Base-by-base conservation (phyloP, 371 early-diverging fungal species). In the Mortierella sp. region DNA sequence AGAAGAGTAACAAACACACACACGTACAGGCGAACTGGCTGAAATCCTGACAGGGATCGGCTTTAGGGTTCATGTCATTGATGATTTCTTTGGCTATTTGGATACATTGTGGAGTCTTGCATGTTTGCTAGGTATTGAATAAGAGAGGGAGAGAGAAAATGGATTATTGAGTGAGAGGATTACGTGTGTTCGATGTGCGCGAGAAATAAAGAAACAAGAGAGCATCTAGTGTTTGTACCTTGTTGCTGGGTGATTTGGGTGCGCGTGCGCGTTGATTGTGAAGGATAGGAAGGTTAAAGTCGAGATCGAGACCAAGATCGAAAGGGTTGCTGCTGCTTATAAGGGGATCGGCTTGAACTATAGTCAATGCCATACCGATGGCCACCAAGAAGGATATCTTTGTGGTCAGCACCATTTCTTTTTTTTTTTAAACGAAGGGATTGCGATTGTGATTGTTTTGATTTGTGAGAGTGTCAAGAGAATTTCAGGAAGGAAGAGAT, bases 1-100 rank as follows among this genome's bases (percentile, higher is more conserved):
- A 31, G 21, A 65, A 19, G 21, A 19, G 19, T 13, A 13, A 60
- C 42, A n/a, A n/a, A 38, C 42, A 31, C 3, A 63, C 9, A 48
- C 48, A 60, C 88, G 83, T 89, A 91, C 94, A 94, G 24, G 91
- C 84, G 77, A 88, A 94, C 52, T 85, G 85, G 70, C 89, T 91
- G 73, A 92, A 92, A 74, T 91, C 91, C 42, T 90, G 82, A 74
- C 93, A 93, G 6, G 93, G 93, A 80, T 92, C 88, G 7, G 80
- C 86, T 14, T 79, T 74, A 13, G 70, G 73, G 74, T 91, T 89
- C 72, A 93, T 90, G 57, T 91, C 90, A 65, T 80, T 55, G 44
- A 90, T 21, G 47, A 94, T 90, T 52, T 92, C 85, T 0, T 92
- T 90, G 4, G 94, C 92, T 1, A 91, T 90, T 31, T 88, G 73